These are phyloP conservation scores for Inga laurina DNA, from an alignment of 306 rosid genomes.

Conservation along the genomic window DNA sequence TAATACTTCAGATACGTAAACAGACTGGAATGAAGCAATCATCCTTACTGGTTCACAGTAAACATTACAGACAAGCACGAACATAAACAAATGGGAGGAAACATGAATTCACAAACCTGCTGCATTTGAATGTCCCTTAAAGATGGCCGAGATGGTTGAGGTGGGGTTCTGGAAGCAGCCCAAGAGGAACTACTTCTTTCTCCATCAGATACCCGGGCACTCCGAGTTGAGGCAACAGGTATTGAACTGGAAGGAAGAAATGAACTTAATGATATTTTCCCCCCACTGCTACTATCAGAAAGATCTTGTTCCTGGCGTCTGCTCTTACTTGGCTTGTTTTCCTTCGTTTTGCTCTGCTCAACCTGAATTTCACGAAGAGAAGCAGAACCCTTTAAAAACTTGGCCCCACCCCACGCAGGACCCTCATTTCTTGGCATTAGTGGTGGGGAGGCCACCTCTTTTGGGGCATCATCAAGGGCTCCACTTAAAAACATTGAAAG, in stretches of 20 bases:
- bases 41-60: conserved; percentile 9
- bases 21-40: conserved; percentile 8
- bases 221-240: conserved; percentile 52
- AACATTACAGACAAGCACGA: neutral
- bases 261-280: conserved; percentile 62
- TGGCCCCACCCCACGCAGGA: conserved; percentile 97
- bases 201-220: conserved; percentile 60
- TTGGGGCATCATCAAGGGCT: conserved; percentile 70
- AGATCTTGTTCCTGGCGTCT: conserved; percentile 58
- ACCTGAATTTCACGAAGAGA: conserved; percentile 88
- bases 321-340: conserved; percentile 30
- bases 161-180: conserved; percentile 93
- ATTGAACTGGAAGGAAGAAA: conserved; percentile 83
- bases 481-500: conserved; percentile 97
- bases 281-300: conserved; percentile 47
- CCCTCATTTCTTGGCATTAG: conserved; percentile 62
- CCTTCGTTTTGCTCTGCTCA: conserved; percentile 65
- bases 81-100: conserved; percentile 11
- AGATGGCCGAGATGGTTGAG: conserved; percentile 67
- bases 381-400: conserved; percentile 56
- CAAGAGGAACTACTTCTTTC: conserved; percentile 77
- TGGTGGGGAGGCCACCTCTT: conserved; percentile 58
- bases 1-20: neutral
- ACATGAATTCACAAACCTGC: conserved; percentile 59
- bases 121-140: conserved; percentile 92